These are phyloP conservation scores for Sphaerulina musiva DNA, from an alignment of 2,329 filamentous ascomycete species.

Conservation along the genomic window DNA sequence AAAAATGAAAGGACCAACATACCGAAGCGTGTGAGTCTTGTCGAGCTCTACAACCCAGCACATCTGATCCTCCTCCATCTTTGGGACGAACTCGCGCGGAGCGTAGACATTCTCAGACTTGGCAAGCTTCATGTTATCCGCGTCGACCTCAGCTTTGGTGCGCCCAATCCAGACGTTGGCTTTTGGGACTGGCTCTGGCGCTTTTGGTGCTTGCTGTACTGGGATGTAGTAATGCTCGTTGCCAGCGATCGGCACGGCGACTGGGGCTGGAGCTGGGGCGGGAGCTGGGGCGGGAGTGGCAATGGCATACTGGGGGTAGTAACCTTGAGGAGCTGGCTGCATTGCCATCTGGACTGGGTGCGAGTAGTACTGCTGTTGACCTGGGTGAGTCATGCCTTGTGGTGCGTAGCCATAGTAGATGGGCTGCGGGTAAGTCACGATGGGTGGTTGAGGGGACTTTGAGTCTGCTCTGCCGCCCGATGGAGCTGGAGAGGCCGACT, in stretches of 20 bases:
- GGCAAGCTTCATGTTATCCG: slow-evolving; percentile 36
- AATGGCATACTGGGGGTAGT: slow-evolving; percentile 21
- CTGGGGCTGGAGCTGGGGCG: slow-evolving; percentile 6
- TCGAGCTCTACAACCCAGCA: slow-evolving; percentile 35
- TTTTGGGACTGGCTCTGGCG: slow-evolving; percentile 3
- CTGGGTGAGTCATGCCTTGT: slow-evolving; percentile 8
- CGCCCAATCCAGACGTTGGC: slow-evolving; percentile 33
- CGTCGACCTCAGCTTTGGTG: slow-evolving; percentile 34
- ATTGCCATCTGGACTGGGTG: slow-evolving; percentile 9
- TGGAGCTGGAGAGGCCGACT: slow-evolving; percentile 14
- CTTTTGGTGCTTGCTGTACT: slow-evolving; percentile 5
- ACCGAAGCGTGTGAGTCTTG: slow-evolving; percentile 30
- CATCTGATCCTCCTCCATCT: slow-evolving; percentile 31
- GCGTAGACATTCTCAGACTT: slow-evolving; percentile 31
- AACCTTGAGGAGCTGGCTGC: slow-evolving; percentile 11
- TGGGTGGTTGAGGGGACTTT: slow-evolving; percentile 10
- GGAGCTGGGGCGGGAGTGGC: slow-evolving; percentile 11
- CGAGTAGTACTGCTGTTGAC: slow-evolving; percentile 20
- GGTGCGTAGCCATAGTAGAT: slow-evolving; percentile 19
- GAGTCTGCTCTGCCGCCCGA: slow-evolving; percentile 3
- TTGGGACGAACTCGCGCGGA: slow-evolving; percentile 32
- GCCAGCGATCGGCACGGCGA: slow-evolving; percentile 5
- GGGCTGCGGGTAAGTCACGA: slow-evolving; percentile 18
- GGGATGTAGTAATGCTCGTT: slow-evolving; percentile 21
- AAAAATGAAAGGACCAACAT: slow-evolving; percentile 3